A percentile compares a stretch with the other conserved stretches of the same genome.
Conservation (phyloP, 306 rosid genomes). For the Malus orientalis region DNA sequence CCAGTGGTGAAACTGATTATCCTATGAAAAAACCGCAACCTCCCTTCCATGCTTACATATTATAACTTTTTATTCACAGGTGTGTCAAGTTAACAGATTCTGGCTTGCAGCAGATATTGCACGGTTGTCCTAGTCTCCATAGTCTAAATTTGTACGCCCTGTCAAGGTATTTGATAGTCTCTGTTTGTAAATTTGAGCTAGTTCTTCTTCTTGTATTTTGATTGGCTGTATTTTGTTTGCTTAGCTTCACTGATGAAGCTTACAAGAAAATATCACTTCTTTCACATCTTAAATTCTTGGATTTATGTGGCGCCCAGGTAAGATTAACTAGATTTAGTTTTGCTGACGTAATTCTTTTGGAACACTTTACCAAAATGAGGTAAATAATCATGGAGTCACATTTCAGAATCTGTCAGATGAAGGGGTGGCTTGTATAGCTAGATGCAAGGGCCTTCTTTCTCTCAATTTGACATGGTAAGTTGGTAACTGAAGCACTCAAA, state of each 20-base stretch:
- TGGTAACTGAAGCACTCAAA: conserved; percentile 45
- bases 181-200: background rate
- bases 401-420: conserved; percentile 72
- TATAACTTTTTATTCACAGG: conserved; percentile 31
- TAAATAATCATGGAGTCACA: conserved; percentile 9
- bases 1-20: background rate
- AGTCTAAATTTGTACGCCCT: conserved; percentile 77
- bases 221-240: conserved; percentile 13
- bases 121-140: conserved; percentile 43
- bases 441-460: conserved; percentile 51
- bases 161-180: conserved; percentile 48
- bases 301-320: conserved; percentile 89
- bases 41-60: conserved; percentile 11
- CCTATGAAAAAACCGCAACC: conserved; percentile 9
- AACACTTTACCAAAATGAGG: conserved; percentile 2
- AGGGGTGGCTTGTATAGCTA: conserved; percentile 54
- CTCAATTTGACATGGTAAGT: conserved; percentile 77
- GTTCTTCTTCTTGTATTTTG: conserved; percentile 3
- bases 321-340: background rate
- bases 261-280: conserved; percentile 53
- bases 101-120: conserved; percentile 56
- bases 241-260: conserved; percentile 71
- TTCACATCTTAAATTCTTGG: conserved; percentile 46
- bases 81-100: conserved; percentile 62
- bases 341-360: conserved; percentile 1